Percentiles rank a stretch among this genome's conserved stretches.
phyloP scores from a whole-genome alignment of 345 rosid genomes.

The Pugionium dolabratum region DNA sequence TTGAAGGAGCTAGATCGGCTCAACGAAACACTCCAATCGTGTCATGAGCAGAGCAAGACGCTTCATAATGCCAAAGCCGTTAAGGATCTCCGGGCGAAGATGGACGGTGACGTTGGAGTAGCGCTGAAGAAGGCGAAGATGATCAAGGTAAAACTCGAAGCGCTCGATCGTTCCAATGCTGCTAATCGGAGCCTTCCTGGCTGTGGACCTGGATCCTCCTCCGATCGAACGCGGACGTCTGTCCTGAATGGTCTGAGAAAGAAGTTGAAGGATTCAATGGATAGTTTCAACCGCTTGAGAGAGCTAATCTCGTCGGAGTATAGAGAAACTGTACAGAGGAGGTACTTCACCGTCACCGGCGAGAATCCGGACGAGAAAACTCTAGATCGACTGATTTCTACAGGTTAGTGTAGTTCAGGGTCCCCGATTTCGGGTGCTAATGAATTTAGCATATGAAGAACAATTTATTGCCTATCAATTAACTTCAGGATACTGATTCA shows the following conservation, averaged over 20 bases:
- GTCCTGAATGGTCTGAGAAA: slow-evolving; percentile 89
- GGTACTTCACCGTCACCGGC: slow-evolving; percentile 91
- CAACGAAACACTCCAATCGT: slow-evolving; percentile 54
- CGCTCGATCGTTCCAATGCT: slow-evolving; percentile 84
- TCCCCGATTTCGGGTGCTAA: no score
- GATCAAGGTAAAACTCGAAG: slow-evolving; percentile 77
- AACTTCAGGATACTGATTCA: slow-evolving; percentile 3
- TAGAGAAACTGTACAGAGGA: slow-evolving; percentile 87
- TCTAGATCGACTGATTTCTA: slow-evolving; percentile 81
- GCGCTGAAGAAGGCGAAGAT: slow-evolving; percentile 86
- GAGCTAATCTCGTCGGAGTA: slow-evolving; percentile 74
- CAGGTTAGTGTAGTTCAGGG: slow-evolving; percentile 49
- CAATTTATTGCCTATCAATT: background rate
- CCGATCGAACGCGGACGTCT: slow-evolving; percentile 81
- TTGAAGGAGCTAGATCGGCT: slow-evolving; percentile 72
- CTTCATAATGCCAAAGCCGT: slow-evolving; percentile 75
- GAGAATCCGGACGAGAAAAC: slow-evolving; percentile 83
- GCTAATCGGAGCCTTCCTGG: slow-evolving; percentile 77
- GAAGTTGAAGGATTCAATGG: slow-evolving; percentile 91
- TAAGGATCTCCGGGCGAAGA: slow-evolving; percentile 66
- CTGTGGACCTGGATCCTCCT: slow-evolving; percentile 85
- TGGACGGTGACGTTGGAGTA: slow-evolving; percentile 79
- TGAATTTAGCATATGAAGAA: background rate
- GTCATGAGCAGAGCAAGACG: slow-evolving; percentile 92
- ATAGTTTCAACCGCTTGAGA: slow-evolving; percentile 68